These are phyloP conservation scores for Mycena leptocephala DNA, from an alignment of 768 basidiomycete genomes.

Conservation along the genomic window DNA sequence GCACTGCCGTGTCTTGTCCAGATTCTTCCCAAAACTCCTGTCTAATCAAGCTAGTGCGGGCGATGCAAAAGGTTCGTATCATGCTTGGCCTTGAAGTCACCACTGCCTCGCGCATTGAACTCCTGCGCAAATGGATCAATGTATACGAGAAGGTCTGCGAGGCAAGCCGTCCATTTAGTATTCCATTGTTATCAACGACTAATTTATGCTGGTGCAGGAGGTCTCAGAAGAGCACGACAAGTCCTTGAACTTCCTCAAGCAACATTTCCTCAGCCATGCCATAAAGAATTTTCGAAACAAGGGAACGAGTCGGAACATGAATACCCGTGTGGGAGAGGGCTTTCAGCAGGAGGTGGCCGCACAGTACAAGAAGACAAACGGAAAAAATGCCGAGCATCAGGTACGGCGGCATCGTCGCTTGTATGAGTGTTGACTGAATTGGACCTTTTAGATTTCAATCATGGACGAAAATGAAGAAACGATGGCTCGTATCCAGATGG, in stretches of 20 bases:
- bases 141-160: not conserved
- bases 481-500: slow-evolving; percentile 19
- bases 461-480: slow-evolving; percentile 28
- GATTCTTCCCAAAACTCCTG: not conserved
- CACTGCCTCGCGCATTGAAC: not conserved
- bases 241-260: slow-evolving; percentile 15
- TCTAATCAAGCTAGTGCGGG: not conserved
- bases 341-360: slow-evolving; percentile 21
- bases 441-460: not conserved
- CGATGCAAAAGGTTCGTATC: not conserved
- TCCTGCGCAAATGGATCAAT: not conserved
- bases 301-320: slow-evolving; percentile 15
- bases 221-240: not conserved
- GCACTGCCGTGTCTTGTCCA: not conserved
- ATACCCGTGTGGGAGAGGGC: slow-evolving; percentile 13
- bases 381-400: slow-evolving; percentile 20
- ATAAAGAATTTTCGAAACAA: not conserved
- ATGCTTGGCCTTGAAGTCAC: not conserved
- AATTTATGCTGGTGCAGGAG: not conserved
- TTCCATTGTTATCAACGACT: not conserved
- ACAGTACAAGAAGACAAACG: slow-evolving; percentile 9
- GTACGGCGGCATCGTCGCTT: not conserved
- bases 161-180: not conserved
- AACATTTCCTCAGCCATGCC: slow-evolving; percentile 13
- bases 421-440: not conserved